These are phyloP conservation scores for Paramecium tetraurelia DNA, from an alignment of 73 alveolate genomes.

Conservation along the genomic window DNA sequence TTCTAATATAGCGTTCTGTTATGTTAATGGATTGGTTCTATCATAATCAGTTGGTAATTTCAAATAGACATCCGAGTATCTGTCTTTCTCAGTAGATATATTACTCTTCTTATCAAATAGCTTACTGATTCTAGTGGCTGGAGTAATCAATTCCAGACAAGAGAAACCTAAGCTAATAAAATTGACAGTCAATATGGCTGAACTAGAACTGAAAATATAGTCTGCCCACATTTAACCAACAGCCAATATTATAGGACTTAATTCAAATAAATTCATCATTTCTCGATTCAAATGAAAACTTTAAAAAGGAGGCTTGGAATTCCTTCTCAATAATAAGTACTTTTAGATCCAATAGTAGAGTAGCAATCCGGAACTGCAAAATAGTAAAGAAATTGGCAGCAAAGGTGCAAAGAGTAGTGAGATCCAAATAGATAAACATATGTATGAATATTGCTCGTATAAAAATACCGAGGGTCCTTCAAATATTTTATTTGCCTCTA, in stretches of 20 bases:
- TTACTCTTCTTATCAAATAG: not conserved
- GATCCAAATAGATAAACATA: not conserved
- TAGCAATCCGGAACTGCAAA: not conserved
- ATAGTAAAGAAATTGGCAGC: not conserved
- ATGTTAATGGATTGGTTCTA: conserved; percentile 21
- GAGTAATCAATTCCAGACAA: not conserved
- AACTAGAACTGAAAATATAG: not conserved
- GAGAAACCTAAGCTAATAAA: not conserved
- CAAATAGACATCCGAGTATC: not conserved
- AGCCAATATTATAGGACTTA: not conserved
- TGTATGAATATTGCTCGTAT: not conserved
- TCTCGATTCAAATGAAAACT: conserved; percentile 13
- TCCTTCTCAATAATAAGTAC: conserved; percentile 10
- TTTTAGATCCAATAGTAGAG: not conserved
- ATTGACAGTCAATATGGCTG: not conserved
- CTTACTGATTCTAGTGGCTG: not conserved
- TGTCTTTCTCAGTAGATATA: not conserved
- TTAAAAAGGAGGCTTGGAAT: not conserved
- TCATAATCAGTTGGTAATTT: conserved; percentile 17
- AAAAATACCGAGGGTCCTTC: conserved; percentile 7
- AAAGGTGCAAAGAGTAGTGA: not conserved
- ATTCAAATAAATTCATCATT: not conserved
- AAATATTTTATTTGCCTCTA: conserved; percentile 11
- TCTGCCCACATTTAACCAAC: not conserved
- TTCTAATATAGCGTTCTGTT: not conserved